phyloP scores from a whole-genome alignment of 371 early-diverging fungal genomes.

The Basidiobolus meristosporus region DNA sequence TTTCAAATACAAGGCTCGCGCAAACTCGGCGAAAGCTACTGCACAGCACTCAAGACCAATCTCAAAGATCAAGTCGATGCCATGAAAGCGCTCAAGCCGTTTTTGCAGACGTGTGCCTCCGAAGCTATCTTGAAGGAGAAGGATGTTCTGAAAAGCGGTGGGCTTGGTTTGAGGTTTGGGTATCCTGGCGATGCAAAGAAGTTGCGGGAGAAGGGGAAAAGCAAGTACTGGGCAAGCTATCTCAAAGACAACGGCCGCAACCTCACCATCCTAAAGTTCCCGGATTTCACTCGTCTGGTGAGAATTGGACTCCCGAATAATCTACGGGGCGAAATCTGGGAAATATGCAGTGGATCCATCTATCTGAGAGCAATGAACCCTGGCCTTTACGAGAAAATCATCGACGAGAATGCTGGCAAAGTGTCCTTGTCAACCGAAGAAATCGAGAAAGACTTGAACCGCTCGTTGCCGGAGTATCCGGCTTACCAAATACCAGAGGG shows the following conservation, averaged over 20 bases:
- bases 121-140: conserved; percentile 46
- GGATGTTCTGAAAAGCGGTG: conserved; percentile 22
- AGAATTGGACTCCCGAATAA: conserved; percentile 82
- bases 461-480: conserved; percentile 81
- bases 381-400: conserved; percentile 59
- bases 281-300: conserved; percentile 76
- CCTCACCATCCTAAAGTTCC: conserved; percentile 56
- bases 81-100: conserved; percentile 67
- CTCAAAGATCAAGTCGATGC: conserved; percentile 34
- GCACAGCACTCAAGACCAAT: conserved; percentile 19
- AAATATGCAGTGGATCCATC: conserved; percentile 77
- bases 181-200: conserved; percentile 59
- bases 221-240: conserved; percentile 8
- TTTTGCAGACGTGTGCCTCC: conserved; percentile 54
- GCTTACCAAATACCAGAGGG: conserved; percentile 87
- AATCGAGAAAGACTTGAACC: conserved; percentile 92
- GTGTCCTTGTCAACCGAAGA: conserved; percentile 68
- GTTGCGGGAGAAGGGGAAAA: conserved; percentile 6
- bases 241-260: conserved; percentile 70
- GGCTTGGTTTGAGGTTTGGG: conserved; percentile 69
- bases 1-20: conserved; percentile 26
- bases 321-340: conserved; percentile 93
- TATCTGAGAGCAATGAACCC: conserved; percentile 68
- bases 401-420: conserved; percentile 40
- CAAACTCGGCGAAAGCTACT: conserved; percentile 26